These are phyloP conservation scores for Lodderomyces jiufengensis DNA, from an alignment of 1,139 yeast genomes.

Conservation along the genomic window DNA sequence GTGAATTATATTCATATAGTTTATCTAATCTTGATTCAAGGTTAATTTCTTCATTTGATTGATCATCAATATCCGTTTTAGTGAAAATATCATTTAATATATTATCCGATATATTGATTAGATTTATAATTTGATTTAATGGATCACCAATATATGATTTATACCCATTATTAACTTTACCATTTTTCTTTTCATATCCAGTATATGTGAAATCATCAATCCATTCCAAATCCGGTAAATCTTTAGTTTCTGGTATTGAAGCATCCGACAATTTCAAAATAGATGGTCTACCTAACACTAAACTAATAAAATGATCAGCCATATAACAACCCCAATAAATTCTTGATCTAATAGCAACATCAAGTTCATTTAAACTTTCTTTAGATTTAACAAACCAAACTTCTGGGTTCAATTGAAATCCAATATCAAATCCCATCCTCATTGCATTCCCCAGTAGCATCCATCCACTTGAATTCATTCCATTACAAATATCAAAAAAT, in stretches of 20 bases:
- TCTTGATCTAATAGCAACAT: conserved; percentile 54
- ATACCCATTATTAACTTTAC: not conserved
- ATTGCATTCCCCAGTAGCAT: conserved; percentile 58
- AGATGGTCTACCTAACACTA: conserved; percentile 58
- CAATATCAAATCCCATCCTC: conserved; percentile 63
- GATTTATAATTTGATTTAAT: conserved; percentile 43
- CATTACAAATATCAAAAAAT: conserved; percentile 55
- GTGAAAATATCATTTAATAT: conserved; percentile 55
- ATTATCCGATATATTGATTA: conserved; percentile 51
- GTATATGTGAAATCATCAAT: conserved; percentile 47
- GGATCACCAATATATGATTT: conserved; percentile 45
- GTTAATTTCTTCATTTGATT: conserved; percentile 28
- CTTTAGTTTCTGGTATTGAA: conserved; percentile 58
- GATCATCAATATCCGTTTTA: conserved; percentile 24
- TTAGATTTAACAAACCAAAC: conserved; percentile 47
- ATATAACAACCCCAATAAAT: conserved; percentile 67
- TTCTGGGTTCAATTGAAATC: conserved; percentile 60
- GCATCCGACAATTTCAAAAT: conserved; percentile 55
- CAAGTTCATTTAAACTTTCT: conserved; percentile 33
- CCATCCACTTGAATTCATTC: conserved; percentile 59
- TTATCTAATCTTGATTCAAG: conserved; percentile 36
- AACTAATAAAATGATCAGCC: conserved; percentile 61
- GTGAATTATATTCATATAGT: conserved; percentile 41
- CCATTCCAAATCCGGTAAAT: conserved; percentile 57
- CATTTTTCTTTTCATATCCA: conserved; percentile 16